Evolutionary conservation across 2,329 filamentous ascomycete species (phyloP), one percentile per base, ranked within the genome.

Genomic region (Allantophomopsis cytisporea): DNA sequence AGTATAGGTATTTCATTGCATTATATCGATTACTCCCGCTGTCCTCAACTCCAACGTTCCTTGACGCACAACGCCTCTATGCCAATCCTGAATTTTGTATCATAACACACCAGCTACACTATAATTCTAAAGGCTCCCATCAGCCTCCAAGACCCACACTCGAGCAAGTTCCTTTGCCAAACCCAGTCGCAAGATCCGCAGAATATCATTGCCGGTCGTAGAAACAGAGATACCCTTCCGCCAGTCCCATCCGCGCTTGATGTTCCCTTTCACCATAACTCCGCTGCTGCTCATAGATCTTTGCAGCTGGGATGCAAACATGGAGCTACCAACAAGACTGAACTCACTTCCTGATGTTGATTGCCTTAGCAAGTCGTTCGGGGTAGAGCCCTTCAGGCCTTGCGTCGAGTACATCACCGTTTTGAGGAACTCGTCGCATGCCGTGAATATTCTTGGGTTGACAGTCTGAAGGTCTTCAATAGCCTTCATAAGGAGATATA

Each of bases 381-480:
- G 80, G 13, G 74, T 73, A 0, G 77, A 72, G 1, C 72, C 73
- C 56, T 69, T 74, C 40, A 66, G 60, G 39, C 74, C 78, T 36
- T 77, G 74, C 13, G 73, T 76, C 5, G 83, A 80, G n/a, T 76
- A 66, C 16, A 94, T 63, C 5, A 87, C 82, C 1, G 86, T 73
- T 44, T 73, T 65, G 54, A 94, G 76, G 54, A 87, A 89, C 51
- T 86, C 82, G 47, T 86, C 80, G 54, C 82, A 85, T 17, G 81
- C 77, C 0, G 68, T 63, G 53, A 80, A 86, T 7, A 94, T 79
- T 38, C 80, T 72, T 14, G 74, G 70, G 5, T 78, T 71, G 13
- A 91, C 80, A 0, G 83, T 83, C 56, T 89, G 70, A 13, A 89
- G 63, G 55, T 91, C 84, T 57, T 91, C 84, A 38, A 87, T 71